phyloP scores from a whole-genome alignment of 768 basidiomycete genomes.

The Tylopilus sp. region DNA sequence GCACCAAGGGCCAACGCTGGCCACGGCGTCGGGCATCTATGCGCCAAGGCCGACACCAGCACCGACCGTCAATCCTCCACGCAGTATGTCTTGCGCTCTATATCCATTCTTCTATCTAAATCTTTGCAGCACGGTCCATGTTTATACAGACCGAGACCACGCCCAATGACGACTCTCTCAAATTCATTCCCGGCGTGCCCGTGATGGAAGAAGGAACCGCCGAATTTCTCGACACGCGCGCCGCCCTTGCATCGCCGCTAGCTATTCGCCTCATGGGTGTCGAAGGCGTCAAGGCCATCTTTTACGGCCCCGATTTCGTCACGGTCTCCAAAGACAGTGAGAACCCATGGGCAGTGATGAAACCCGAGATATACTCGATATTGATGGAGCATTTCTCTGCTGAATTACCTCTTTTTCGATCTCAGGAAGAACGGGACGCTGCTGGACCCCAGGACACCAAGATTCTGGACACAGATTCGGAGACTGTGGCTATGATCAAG shows the following conservation, averaged over 20 bases:
- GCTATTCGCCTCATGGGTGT: constrained; percentile 93
- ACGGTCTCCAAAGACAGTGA: constrained; percentile 90
- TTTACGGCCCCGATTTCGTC: constrained; percentile 98
- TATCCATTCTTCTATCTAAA: background rate
- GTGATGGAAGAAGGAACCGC: constrained; percentile 90
- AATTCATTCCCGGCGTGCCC: constrained; percentile 90
- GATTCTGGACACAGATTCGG: constrained; percentile 91
- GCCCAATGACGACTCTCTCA: constrained; percentile 95
- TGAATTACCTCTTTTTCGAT: constrained; percentile 82
- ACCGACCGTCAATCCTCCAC: constrained; percentile 17
- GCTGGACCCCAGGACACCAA: constrained; percentile 92
- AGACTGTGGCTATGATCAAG: constrained; percentile 99
- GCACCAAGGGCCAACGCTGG: constrained; percentile 32
- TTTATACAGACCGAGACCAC: constrained; percentile 99
- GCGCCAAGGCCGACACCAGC: constrained; percentile 6
- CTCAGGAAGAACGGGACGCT: constrained; percentile 70
- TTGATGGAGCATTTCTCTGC: constrained; percentile 98
- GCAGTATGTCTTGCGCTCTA: constrained; percentile 30
- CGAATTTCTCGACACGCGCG: constrained; percentile 88
- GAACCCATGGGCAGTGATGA: constrained; percentile 83
- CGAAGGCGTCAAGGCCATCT: constrained; percentile 83
- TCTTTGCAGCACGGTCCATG: constrained; percentile 71
- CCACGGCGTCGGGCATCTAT: constrained; percentile 30
- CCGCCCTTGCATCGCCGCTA: constrained; percentile 88
- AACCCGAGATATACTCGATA: constrained; percentile 94